A percentile compares a stretch with the other conserved stretches of the same genome.
Conservation (phyloP, 1,284 basidiomycete species). For the Inonotus hispidus region DNA sequence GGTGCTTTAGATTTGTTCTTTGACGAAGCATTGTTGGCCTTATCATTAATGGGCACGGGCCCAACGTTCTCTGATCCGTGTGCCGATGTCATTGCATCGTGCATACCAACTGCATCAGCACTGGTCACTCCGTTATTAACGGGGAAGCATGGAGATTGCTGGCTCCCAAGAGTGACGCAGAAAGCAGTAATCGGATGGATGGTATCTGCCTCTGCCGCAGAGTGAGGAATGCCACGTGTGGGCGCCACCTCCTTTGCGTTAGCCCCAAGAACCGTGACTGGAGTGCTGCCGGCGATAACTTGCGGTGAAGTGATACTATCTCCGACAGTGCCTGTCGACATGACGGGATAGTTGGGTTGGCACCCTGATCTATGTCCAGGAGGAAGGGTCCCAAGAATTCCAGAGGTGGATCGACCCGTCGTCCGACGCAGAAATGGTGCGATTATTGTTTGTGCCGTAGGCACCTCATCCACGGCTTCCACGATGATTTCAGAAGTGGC, state of each 20-base stretch:
- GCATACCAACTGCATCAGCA: background rate
- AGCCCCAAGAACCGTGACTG: background rate
- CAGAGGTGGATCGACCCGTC: background rate
- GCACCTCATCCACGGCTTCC: background rate
- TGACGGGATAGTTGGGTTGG: background rate
- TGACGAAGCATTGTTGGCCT: background rate
- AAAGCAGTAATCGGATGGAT: background rate
- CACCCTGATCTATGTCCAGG: background rate
- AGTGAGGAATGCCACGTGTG: background rate
- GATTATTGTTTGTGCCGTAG: too few species aligned
- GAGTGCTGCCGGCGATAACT: background rate
- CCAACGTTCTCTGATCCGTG: background rate
- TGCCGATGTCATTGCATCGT: background rate
- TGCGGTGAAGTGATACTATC: background rate
- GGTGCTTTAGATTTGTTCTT: conserved; percentile 5
- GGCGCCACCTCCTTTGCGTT: background rate
- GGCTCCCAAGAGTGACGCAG: background rate
- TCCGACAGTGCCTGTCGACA: too few species aligned
- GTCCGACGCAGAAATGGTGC: background rate
- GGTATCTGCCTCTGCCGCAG: background rate
- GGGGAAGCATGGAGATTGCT: background rate
- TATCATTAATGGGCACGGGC: background rate
- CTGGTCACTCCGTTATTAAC: background rate
- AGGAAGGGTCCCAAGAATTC: background rate
- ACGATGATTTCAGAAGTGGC: background rate